Percentiles rank a stretch among this genome's conserved stretches.
Evolutionary conservation across 129 eudicot species (phyloP).

Genomic region (Solidago caesia): DNA sequence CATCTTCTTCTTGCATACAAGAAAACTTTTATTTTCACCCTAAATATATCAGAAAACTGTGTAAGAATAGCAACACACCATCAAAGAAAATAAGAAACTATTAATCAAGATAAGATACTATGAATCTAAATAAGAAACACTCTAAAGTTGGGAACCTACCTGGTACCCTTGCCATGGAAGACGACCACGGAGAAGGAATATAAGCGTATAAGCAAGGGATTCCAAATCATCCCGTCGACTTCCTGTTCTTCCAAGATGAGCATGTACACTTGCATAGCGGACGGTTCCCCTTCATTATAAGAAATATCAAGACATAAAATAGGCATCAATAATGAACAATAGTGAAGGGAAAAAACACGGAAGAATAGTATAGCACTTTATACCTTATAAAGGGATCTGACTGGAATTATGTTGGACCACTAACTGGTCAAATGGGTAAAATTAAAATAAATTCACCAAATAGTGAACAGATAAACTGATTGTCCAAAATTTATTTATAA

Average conservation of each 20-base stretch:
- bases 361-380: background rate
- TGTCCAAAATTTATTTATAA: no score
- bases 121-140: background rate
- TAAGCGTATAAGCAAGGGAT: conserved; percentile 87
- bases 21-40: conserved; percentile 92
- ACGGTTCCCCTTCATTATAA: conserved; percentile 72
- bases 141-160: conserved; percentile 34
- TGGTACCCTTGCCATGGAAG: conserved; percentile 95
- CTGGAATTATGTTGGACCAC: background rate
- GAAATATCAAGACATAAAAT: background rate
- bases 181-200: conserved; percentile 84
- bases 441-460: background rate
- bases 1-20: conserved; percentile 95
- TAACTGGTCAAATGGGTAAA: background rate
- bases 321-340: background rate
- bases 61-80: conserved; percentile 24
- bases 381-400: no score
- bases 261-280: conserved; percentile 95
- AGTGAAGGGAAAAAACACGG: conserved; percentile 5
- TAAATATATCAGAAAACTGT: conserved; percentile 13
- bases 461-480: no score
- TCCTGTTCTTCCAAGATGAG: conserved; percentile 94
- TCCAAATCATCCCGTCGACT: conserved; percentile 95
- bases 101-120: background rate
- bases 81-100: background rate